Base-by-base conservation (phyloP, 106 monocot genomes). In the Allium sativum region DNA sequence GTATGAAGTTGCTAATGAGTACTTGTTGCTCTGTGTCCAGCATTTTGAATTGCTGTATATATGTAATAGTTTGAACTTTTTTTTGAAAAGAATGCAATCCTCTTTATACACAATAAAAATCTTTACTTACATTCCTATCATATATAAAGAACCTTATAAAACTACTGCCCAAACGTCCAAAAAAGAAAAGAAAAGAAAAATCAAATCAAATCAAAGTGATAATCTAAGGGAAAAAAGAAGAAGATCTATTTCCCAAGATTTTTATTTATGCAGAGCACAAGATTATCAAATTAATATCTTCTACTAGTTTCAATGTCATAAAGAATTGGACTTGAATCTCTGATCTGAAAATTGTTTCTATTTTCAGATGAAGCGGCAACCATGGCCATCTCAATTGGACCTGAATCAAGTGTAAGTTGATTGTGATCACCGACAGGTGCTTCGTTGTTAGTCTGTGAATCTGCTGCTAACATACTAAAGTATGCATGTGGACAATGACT, bases 401-500 rank as follows among this genome's bases (percentile, higher is more conserved):
- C 57, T 45, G 58, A 52, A 61, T 56, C 65, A 11, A 48, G 61
- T 21, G 65, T 19, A 19, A 45, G 45, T 6, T 44, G 44, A 46
- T 60, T 60, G 18, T 47, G 15, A 9, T 16, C 63, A 9, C 42
- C 10, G 9, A 53, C 15, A 14, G 53, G 19, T 40, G 59, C 53
- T 56, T 56, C 71, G 48, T 9, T 56, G 18, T 65, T 73, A 61
- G 40, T 73, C 3, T 45, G 12, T 15, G 74, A 18, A 18, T 71
- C 74, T 13, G 78, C 42, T 19, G 79, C 42, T 44, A 79, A 20
- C 55, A 56, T 44, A 3, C 20, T 52, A 22, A 74, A 67, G 9
- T 74, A 79, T 19, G 79, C 79, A 70, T 71, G 75, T 17, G 79
- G 79, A 60, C 74, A 70, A 47, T 71, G 66, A 44, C 55, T 74